Base-by-base conservation (phyloP, 1,284 basidiomycete species). In the Ceratobasidium papillatum region DNA sequence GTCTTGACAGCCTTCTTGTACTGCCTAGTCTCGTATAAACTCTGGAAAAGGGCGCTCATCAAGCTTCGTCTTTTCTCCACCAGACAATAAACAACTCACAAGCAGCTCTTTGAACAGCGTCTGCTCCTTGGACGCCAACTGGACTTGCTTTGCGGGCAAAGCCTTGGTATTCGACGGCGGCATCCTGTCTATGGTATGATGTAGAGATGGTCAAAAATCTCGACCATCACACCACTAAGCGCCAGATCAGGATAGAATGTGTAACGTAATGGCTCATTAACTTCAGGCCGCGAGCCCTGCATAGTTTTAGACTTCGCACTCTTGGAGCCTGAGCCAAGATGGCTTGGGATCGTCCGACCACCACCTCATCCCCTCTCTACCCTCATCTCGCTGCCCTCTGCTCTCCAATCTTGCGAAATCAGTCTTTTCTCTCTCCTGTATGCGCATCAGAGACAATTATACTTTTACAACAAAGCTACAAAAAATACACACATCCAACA, bases 1-100 rank as follows among this genome's bases (percentile, higher is more conserved):
- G 93, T 90, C 83, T 98, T 98, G 79, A 95, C 86, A 47, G 92
- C 96, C 80, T 94, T 94, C 80, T 95, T 93, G 82, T 96, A 91
- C 81, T 95, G 92, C 80, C 94, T 91, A 30, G 90, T 88, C 84
- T 99, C 97, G 83, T 99, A 99, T 49, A 92, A 86, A 54, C 84
- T 81, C 83, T 84, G 75, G 30, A 36, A 36, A 43, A 25, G 41
- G 61, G 68, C 22, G 25, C 8, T 27, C 36, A 71, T 45, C 36
- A 58, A 22, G 27, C 27, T 27, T n/a, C n/a, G n/a, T n/a, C n/a
- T n/a, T n/a, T n/a, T n/a, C n/a, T n/a, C n/a, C n/a, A n/a, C n/a
- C n/a, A n/a, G n/a, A n/a, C n/a, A n/a, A n/a, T n/a, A n/a, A n/a
- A n/a, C n/a, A 38, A 78, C 83, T 68, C 38, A 90, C 90, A n/a